phyloP scores from a whole-genome alignment of 2,329 filamentous ascomycete species.

The Cordyceps fumosorosea region DNA sequence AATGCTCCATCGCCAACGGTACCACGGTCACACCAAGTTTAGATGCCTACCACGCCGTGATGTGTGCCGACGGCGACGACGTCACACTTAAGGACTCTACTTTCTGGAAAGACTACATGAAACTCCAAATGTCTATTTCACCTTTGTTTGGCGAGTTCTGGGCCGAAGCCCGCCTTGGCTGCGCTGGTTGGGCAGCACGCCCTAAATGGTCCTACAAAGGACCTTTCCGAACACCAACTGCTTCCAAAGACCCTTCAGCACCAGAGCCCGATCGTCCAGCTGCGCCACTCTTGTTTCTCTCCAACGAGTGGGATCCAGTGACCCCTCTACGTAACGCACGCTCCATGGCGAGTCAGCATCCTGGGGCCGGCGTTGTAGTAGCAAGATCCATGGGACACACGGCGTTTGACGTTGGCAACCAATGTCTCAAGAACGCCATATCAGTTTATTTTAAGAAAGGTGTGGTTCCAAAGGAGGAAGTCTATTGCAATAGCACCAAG shows the following conservation, averaged over 20 bases:
- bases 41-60: conserved; percentile 16
- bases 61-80: conserved; percentile 30
- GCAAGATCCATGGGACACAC: conserved; percentile 20
- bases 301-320: conserved; percentile 38
- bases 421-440: conserved; percentile 15
- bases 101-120: conserved; percentile 26
- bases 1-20: not conserved
- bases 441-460: conserved; percentile 19
- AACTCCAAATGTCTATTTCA: conserved; percentile 21
- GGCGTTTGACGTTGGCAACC: conserved; percentile 11
- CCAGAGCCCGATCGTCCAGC: conserved; percentile 26
- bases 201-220: conserved; percentile 10
- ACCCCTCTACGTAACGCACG: conserved; percentile 36
- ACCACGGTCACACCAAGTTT: not conserved
- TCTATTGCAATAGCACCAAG: conserved; percentile 16
- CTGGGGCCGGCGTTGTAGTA: conserved; percentile 19
- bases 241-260: conserved; percentile 1
- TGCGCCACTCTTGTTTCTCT: conserved; percentile 38
- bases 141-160: conserved; percentile 26
- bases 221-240: conserved; percentile 1
- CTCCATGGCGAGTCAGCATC: conserved; percentile 19
- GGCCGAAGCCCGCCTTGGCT: conserved; percentile 31
- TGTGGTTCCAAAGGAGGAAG: conserved; percentile 16
- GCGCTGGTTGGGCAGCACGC: conserved; percentile 27
- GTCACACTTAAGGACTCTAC: conserved; percentile 16